These are phyloP conservation scores for Amanita pallidorosea DNA, from an alignment of 768 basidiomycete species.

Conservation along the genomic window DNA sequence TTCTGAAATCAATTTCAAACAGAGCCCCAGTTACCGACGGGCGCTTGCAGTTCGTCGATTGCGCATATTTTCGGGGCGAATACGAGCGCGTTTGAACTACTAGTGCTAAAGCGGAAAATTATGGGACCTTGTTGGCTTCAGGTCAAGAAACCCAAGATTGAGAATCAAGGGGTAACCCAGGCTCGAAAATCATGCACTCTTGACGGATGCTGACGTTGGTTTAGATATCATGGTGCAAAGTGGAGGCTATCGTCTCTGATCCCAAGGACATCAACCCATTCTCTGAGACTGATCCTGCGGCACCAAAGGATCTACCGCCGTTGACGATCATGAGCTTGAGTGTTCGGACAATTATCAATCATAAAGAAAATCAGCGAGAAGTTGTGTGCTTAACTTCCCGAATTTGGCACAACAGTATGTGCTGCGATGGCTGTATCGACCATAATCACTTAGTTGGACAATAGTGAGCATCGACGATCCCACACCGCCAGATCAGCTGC, in stretches of 20 bases:
- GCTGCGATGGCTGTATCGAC: background rate
- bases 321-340: constrained; percentile 86
- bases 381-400: constrained; percentile 78
- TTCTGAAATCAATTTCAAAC: background rate
- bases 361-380: constrained; percentile 89
- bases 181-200: background rate
- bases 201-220: background rate
- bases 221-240: constrained; percentile 96
- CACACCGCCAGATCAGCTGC: constrained; percentile 79
- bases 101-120: constrained; percentile 92
- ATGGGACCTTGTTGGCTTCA: constrained; percentile 99
- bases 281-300: constrained; percentile 53
- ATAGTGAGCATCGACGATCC: constrained; percentile 85
- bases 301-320: constrained; percentile 76
- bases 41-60: constrained; percentile 75
- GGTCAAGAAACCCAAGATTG: constrained; percentile 66
- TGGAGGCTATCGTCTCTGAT: constrained; percentile 74
- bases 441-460: background rate
- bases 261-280: constrained; percentile 88
- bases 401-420: constrained; percentile 62
- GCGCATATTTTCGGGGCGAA: constrained; percentile 83
- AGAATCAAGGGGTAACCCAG: constrained; percentile 63
- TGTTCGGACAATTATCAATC: constrained; percentile 85
- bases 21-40: constrained; percentile 70
- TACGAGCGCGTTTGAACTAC: constrained; percentile 85